Evolutionary conservation across 768 basidiomycete species (phyloP).

Genomic region (Russula brevipes): DNA sequence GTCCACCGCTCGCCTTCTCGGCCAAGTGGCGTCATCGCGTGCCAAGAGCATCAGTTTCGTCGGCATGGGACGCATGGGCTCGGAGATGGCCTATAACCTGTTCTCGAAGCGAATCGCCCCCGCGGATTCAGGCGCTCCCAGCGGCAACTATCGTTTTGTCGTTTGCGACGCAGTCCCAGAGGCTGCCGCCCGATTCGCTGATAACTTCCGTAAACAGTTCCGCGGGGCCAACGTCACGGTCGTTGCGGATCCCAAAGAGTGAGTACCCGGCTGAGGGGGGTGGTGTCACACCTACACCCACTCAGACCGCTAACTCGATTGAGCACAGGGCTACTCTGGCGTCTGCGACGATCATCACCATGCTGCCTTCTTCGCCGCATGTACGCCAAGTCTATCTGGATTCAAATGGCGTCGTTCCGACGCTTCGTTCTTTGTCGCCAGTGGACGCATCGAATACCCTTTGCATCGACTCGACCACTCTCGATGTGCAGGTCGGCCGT

Average conservation of each 20-base stretch:
- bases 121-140: slow-evolving; percentile 17
- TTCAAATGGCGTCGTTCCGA: slow-evolving; percentile 57
- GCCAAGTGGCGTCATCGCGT: slow-evolving; percentile 21
- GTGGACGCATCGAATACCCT: slow-evolving; percentile 46
- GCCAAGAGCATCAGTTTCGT: slow-evolving; percentile 66
- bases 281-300: not conserved
- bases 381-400: slow-evolving; percentile 70
- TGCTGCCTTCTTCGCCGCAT: slow-evolving; percentile 90
- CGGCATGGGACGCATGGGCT: slow-evolving; percentile 85
- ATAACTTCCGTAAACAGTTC: slow-evolving; percentile 50
- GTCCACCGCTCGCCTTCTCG: slow-evolving; percentile 41
- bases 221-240: slow-evolving; percentile 56
- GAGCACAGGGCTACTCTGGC: slow-evolving; percentile 51
- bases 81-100: slow-evolving; percentile 80
- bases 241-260: slow-evolving; percentile 68
- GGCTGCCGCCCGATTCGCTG: slow-evolving; percentile 50
- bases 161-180: slow-evolving; percentile 74
- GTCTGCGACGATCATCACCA: slow-evolving; percentile 71
- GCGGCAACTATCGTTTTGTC: slow-evolving; percentile 52
- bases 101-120: slow-evolving; percentile 67
- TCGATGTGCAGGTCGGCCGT: slow-evolving; percentile 73
- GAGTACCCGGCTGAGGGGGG: slow-evolving; percentile 30
- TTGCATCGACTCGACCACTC: slow-evolving; percentile 86
- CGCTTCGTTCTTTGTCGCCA: slow-evolving; percentile 44
- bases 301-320: slow-evolving; percentile 1